Evolutionary conservation across 148 eudicot genomes (phyloP).

Genomic region (Vaccinium corymbosum): DNA sequence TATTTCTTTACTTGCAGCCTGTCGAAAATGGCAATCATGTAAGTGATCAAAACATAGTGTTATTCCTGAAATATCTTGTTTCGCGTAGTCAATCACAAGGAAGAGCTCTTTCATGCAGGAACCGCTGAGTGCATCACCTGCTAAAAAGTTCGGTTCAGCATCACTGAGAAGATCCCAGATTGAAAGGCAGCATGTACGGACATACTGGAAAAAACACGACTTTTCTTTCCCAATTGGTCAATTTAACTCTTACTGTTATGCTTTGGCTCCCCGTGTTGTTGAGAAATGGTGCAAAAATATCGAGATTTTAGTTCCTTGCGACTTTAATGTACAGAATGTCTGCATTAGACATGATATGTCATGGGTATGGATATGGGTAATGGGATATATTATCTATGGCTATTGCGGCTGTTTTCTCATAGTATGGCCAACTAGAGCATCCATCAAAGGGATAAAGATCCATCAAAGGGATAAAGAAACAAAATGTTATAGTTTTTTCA

Average conservation of each 20-base stretch:
- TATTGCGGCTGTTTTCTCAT: neutral
- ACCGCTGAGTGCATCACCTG: conserved; percentile 36
- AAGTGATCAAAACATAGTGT: conserved; percentile 28
- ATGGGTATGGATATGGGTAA: neutral
- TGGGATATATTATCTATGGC: neutral
- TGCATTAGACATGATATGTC: neutral
- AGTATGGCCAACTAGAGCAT: neutral
- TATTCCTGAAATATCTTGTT: conserved; percentile 9
- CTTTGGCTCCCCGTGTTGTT: neutral
- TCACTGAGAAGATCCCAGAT: conserved; percentile 61
- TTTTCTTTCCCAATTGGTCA: neutral
- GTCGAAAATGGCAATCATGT: conserved; percentile 44
- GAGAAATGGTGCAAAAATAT: neutral
- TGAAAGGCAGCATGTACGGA: conserved; percentile 73
- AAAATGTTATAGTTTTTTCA: neutral
- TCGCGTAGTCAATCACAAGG: neutral
- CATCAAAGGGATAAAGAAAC: neutral
- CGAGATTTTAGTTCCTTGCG: neutral
- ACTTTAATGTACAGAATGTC: neutral
- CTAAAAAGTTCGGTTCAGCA: conserved; percentile 48
- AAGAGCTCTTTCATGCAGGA: conserved; percentile 41
- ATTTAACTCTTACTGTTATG: neutral
- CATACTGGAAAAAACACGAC: neutral
- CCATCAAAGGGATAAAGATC: neutral
- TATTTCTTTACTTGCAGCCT: conserved; percentile 32